Evolutionary conservation across 1,284 basidiomycete genomes (phyloP).

Genomic region (Testicularia cyperi): DNA sequence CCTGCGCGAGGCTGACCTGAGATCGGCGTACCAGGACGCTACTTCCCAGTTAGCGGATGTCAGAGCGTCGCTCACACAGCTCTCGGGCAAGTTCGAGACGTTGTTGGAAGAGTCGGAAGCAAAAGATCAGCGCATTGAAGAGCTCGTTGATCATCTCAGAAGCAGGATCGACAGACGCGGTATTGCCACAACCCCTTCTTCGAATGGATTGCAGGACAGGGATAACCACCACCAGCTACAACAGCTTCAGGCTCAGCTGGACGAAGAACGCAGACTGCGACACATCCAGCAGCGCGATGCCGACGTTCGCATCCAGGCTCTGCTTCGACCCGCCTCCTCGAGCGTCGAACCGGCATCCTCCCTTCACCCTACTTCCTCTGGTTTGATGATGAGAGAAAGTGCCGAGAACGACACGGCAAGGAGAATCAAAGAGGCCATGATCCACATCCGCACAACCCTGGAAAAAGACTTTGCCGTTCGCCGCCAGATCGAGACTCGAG

Average conservation of each 20-base stretch:
- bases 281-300: conserved; percentile 22
- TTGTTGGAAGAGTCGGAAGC: conserved; percentile 8
- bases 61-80: conserved; percentile 1
- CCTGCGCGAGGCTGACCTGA: conserved; percentile 5
- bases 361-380: no score
- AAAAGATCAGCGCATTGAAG: conserved; percentile 6
- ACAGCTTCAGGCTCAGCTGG: conserved; percentile 7
- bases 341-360: no score
- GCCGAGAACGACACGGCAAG: neutral
- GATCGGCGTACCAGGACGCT: neutral
- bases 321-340: no score
- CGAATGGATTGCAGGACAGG: neutral
- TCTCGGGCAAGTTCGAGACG: conserved; percentile 10
- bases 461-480: conserved; percentile 34
- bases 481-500: conserved; percentile 9
- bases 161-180: neutral
- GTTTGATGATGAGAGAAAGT: no score
- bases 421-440: conserved; percentile 7
- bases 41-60: conserved; percentile 7
- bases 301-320: conserved; percentile 16
- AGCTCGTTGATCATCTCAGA: conserved; percentile 7
- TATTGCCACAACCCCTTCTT: neutral
- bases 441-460: conserved; percentile 8
- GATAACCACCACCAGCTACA: neutral
- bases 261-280: conserved; percentile 14